Conservation (phyloP, 371 early-diverging fungal genomes). For the Syncephalis plumigaleata region DNA sequence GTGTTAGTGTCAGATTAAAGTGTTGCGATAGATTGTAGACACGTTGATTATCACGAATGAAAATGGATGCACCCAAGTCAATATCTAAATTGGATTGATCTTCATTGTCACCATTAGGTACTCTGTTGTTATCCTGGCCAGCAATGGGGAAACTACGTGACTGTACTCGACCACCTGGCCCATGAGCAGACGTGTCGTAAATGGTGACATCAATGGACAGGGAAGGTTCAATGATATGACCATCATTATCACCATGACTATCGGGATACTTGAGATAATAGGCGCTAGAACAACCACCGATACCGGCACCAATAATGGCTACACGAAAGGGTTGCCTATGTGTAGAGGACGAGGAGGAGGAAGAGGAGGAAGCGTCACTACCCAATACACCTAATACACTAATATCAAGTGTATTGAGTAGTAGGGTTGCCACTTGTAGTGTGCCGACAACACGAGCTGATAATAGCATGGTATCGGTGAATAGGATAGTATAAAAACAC, state of each 20-base stretch:
- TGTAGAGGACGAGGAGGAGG: too few relatives aligned
- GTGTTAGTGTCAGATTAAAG: not conserved
- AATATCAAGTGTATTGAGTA: too few relatives aligned
- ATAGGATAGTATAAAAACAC: too few relatives aligned
- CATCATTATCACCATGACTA: too few relatives aligned
- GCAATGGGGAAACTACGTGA: not conserved
- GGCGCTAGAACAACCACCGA: not conserved
- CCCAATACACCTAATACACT: too few relatives aligned
- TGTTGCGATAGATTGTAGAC: not conserved
- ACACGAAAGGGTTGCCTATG: not conserved
- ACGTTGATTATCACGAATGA: not conserved
- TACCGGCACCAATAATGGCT: not conserved
- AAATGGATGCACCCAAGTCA: not conserved
- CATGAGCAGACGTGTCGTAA: not conserved
- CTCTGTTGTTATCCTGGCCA: too few relatives aligned
- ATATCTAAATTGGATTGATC: not conserved
- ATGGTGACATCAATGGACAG: not conserved
- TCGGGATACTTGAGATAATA: not conserved
- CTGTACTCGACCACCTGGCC: not conserved
- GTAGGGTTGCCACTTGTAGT: too few relatives aligned
- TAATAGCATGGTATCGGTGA: too few relatives aligned
- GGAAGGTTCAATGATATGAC: too few relatives aligned
- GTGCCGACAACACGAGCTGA: too few relatives aligned
- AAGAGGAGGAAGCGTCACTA: too few relatives aligned
- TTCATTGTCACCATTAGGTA: too few relatives aligned